Base-by-base conservation (phyloP, 495 filamentous ascomycete genomes). In the Neurospora sublineolata region DNA sequence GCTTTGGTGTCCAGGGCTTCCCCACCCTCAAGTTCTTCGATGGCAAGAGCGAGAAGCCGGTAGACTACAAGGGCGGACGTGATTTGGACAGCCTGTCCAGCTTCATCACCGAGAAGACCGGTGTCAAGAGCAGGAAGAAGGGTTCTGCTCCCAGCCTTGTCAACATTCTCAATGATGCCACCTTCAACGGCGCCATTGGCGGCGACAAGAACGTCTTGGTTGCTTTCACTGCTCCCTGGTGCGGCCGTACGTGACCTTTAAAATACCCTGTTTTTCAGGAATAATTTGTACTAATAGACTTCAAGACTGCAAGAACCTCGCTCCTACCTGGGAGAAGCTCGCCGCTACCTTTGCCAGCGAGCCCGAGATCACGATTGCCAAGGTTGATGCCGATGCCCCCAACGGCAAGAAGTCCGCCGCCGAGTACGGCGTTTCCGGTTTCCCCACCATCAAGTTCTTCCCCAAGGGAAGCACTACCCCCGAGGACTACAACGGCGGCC, bases 401-500 rank as follows among this genome's bases (percentile, higher is more conserved):
- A 93, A 92, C 81, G 84, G 91, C 78, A 94, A 93, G 81, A 87
- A 88, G 52, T 88, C 89, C 20, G 92, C 94, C 42, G 80, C 88
- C 75, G 91, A 89, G 70, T 92, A 94, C 75, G 92, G 89, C 72
- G 87, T 99, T 67, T 87, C 85, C 68, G 91, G 90, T 37, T 99
- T 94, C 87, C 95, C 95, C 37, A 99, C 95, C 72, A 95, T 99
- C 86, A 97, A 96, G 86, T 99, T 91, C 88, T 98, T 98, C 87
- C 90, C 94, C 78, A 91, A 90, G 82, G 94, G 94, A 76, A 92
- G 90, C 71, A 92, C 86, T 70, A 90, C 90, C 72, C 79, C 90
- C 14, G 84, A 90, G 74, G 76, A 85, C 41, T 99, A 97, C 87
- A 82, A 87, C 39, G 91, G 91, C 70, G 92, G 89, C 72, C 94